Conservation (phyloP, 1,284 basidiomycete genomes). For the Tausonia pullulans region DNA sequence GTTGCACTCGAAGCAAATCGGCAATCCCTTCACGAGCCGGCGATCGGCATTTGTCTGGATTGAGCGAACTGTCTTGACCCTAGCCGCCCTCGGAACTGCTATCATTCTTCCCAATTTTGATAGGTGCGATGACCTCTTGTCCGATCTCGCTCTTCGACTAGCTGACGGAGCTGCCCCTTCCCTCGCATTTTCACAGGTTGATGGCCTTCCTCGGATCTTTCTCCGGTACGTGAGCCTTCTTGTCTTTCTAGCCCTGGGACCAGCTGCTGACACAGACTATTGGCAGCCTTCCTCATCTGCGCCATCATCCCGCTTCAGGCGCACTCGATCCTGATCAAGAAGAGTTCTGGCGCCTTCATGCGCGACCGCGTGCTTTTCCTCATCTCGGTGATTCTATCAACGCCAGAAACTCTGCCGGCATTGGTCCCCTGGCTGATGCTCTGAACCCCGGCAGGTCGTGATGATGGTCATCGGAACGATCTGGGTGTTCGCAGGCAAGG, state of each 20-base stretch:
- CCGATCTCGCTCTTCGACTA: constrained; percentile 45
- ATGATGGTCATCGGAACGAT: constrained; percentile 72
- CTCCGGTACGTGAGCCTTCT: constrained; percentile 22
- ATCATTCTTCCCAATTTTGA: constrained; percentile 35
- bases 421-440: constrained; percentile 44
- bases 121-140: constrained; percentile 46
- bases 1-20: constrained; percentile 19
- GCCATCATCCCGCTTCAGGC: constrained; percentile 59
- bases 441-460: constrained; percentile 41
- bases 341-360: constrained; percentile 15
- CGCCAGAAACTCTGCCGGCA: constrained; percentile 6
- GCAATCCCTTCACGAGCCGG: constrained; percentile 32
- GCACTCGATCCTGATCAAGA: background rate
- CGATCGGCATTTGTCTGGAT: constrained; percentile 25
- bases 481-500: constrained; percentile 44
- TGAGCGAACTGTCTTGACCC: constrained; percentile 27
- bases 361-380: background rate
- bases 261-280: constrained; percentile 26
- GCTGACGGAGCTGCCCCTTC: constrained; percentile 51
- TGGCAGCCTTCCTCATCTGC: constrained; percentile 71
- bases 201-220: constrained; percentile 74
- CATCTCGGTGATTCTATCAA: too few species aligned
- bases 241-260: constrained; percentile 1
- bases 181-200: constrained; percentile 72
- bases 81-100: constrained; percentile 24